Evolutionary conservation across 345 rosid species (phyloP).

Genomic region (Dipteronia dyeriana): DNA sequence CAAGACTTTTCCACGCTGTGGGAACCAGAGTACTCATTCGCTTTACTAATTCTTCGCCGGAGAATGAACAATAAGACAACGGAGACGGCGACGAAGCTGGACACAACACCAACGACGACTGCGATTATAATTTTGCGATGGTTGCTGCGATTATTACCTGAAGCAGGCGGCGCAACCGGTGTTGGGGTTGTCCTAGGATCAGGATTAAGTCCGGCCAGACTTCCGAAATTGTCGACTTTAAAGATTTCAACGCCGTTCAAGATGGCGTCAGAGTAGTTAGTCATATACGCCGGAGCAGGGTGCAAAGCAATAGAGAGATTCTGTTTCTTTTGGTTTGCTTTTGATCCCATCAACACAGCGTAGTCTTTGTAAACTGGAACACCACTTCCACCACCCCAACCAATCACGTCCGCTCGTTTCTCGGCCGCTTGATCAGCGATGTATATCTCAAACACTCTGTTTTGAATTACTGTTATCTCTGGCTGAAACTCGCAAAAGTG

Average conservation of each 20-base stretch:
- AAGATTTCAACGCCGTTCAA: too few relatives aligned
- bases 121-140: not conserved
- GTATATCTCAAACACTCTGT: constrained; percentile 14
- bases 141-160: not conserved
- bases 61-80: not conserved
- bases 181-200: too few relatives aligned
- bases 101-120: constrained; percentile 3
- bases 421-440: constrained; percentile 24
- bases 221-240: too few relatives aligned
- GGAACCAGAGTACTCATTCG: not conserved
- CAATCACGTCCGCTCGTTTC: constrained; percentile 20
- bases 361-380: constrained; percentile 34
- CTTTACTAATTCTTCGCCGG: not conserved
- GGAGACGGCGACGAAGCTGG: not conserved
- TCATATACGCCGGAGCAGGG: too few relatives aligned
- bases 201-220: too few relatives aligned
- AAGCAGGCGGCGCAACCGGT: too few relatives aligned
- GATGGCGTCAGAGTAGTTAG: too few relatives aligned
- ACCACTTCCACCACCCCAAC: constrained; percentile 4
- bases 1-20: not conserved
- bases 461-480: not conserved
- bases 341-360: not conserved
- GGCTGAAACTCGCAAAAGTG: too few relatives aligned
- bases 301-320: too few relatives aligned
- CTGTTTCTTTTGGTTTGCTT: not conserved